Base-by-base conservation (phyloP, 148 eudicot genomes). In the Chenopodium berlandieri region DNA sequence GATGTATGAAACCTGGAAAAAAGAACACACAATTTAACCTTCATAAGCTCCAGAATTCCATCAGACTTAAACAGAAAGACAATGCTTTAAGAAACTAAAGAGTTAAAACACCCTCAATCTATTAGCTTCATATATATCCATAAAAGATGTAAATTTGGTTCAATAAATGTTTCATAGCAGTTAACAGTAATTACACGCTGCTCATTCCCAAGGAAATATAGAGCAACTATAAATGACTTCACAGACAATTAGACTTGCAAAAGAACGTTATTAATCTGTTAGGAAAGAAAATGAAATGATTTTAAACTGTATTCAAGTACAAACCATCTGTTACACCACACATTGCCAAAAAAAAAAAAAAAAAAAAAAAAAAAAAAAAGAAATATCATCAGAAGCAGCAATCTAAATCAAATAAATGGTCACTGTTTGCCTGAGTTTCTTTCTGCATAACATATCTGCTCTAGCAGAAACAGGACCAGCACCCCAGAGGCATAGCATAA, bases 1-100 rank as follows among this genome's bases (percentile, higher is more conserved):
- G n/a, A 92, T 52, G 69, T 93, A 93, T 44, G 96, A 92, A 80
- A 93, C 92, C 97, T 94, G 89, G 71, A 77, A 64, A 75, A 78
- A 70, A 77, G 67, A 20, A 54, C 3, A 78, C 19, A 80, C 11
- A 56, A 31, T 47, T 68, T 6, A 62, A 71, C n/a, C 48, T 75
- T 13, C 6, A 63, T 20, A 72, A 34, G 62, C 34, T 68, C 37
- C 44, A 47, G 34, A 65, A 25, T 46, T 63, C 27, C 74, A 75
- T 48, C 32, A 72, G 34, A 47, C 52, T 22, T 2, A 14, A 30
- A 71, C 62, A 17, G 37, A 82, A 75, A 70, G 2, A 80, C 70
- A 14, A 63, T 44, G 11, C 50, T 46, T 6, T 23, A 31, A 30
- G 23, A 52, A 62, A 9, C 20, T 70, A 17, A 25, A 80, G 76